Base-by-base conservation (phyloP, 108 stramenopile species). In the Skeletonema grethae region DNA sequence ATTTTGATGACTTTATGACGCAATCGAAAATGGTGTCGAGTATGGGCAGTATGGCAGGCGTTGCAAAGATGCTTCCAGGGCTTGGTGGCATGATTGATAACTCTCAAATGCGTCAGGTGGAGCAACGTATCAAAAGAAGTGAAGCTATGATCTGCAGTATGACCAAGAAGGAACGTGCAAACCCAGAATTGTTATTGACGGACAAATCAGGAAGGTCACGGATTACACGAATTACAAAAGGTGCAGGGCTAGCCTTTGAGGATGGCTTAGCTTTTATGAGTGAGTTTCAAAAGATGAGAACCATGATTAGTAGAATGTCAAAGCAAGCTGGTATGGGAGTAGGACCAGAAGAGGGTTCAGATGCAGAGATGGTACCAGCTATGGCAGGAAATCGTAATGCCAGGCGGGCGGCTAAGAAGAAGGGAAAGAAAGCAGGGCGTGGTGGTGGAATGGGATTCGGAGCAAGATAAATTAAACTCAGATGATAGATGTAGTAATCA, bases 11-110 rank as follows among this genome's bases (percentile, higher is more conserved):
- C 66, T 98, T 96, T 70, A 61, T 96, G 69, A 80, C 86, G 46
- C 97, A 98, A 75, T 84, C 87, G 34, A 80, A 83, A 72, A 79
- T 96, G 73, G 89, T 98, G 12, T 65, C 84, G 59, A 93, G 87
- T 64, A 95, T 97, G 94, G 94, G 96, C 48, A 89, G 72, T 69
- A 82, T 98, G 65, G 95, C 89, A 22, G 90, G 88, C 41, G 90
- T 97, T 9, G 94, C 95, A 12, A 97, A 97, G 70, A 94, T 98
- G 95, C 87, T 98, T 55, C 98, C 98, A 12, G 98, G 97, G 24
- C 89, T 97, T 87, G 95, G 83, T 4, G 88, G 85, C 29, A 71
- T 88, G 73, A 57, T 97, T 25, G 85, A 86, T 67, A 74, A 61
- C 57, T 77, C 82, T 25, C 86, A 91, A 62, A 76, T 96, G 25